Evolutionary conservation across 257 asterid genomes (phyloP), one percentile per base, ranked within the genome.

Genomic region (Jacaranda copaia): DNA sequence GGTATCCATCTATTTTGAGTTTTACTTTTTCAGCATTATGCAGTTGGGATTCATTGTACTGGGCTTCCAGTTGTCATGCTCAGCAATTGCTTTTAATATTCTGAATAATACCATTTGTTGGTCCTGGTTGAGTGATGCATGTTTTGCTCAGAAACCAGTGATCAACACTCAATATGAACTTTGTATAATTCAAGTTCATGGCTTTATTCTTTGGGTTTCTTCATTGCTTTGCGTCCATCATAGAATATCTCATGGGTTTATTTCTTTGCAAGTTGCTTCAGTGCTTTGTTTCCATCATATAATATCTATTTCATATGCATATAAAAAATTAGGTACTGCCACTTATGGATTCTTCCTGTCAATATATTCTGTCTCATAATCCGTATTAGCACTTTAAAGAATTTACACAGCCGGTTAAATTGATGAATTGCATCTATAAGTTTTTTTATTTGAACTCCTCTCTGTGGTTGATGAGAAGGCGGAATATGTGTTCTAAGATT

Each of bases 61-160:
- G 46, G 46, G 66, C 20, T 53, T 69, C 65, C 57, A 43, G 25
- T 67, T 69, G 73, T 45, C 60, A 20, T 78, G 16, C 48, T 65
- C 73, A 11, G n/a, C 56, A 53, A 70, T 43, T 72, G 43, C 82
- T 62, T 75, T 72, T 62, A n/a, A 16, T 70, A 63, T 49, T 57
- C 68, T 67, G 68, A 88, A 79, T 84, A 86, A 81, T 66, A 39
- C 55, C 76, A 72, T 49, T 51, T 12, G 36, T 56, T 42, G 53
- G 55, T 43, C 65, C 45, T 5, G 35, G 12, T 57, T 53, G 73
- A 51, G 40, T 61, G 42, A 48, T 42, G 55, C 46, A 56, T 61
- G 19, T 52, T 19, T 43, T 77, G 35, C 40, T 38, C 2, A 46
- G 25, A 43, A 60, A 57, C 16, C 9, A 61, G 43, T 38, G n/a